Evolutionary conservation across 805 yeast species (phyloP).

Genomic region (Candida adriatica): DNA sequence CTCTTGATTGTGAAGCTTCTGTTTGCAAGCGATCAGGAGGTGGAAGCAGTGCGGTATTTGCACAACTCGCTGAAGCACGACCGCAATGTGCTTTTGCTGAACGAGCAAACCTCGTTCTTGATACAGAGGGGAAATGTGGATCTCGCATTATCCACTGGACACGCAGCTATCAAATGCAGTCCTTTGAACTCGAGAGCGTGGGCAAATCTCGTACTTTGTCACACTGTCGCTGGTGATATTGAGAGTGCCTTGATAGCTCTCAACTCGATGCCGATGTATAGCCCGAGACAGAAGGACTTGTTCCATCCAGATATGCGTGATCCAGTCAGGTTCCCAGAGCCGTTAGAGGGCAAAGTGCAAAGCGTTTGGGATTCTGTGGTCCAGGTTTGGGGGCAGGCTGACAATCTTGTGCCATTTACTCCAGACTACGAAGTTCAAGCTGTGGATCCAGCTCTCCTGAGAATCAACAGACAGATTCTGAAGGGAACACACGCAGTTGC

Average conservation of each 20-base stretch:
- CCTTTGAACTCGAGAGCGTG: conserved; percentile 75
- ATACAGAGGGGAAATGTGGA: conserved; percentile 44
- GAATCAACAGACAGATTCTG: conserved; percentile 44
- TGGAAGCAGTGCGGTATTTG: conserved; percentile 27
- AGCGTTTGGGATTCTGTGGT: conserved; percentile 35
- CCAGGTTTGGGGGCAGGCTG: conserved; percentile 24
- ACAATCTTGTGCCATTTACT: conserved; percentile 17
- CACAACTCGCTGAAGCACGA: conserved; percentile 22
- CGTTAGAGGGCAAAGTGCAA: conserved; percentile 45
- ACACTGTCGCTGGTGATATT: conserved; percentile 49
- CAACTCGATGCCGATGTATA: conserved; percentile 71
- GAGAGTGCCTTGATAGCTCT: conserved; percentile 57
- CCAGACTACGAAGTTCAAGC: conserved; percentile 30
- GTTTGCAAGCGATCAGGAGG: conserved; percentile 28
- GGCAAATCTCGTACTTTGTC: conserved; percentile 56
- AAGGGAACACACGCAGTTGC: conserved; percentile 51
- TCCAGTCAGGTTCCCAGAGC: conserved; percentile 40
- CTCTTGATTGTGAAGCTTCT: conserved; percentile 26
- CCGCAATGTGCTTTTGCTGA: conserved; percentile 16
- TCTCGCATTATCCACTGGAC: conserved; percentile 53
- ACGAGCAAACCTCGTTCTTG: conserved; percentile 55
- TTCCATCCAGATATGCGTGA: conserved; percentile 38
- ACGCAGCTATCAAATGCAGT: conserved; percentile 53
- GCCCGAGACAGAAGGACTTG: conserved; percentile 32
- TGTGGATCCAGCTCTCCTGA: conserved; percentile 40